Evolutionary conservation across 495 filamentous ascomycete genomes (phyloP), one percentile per base, ranked within the genome.

Genomic region (Neurospora discreta): DNA sequence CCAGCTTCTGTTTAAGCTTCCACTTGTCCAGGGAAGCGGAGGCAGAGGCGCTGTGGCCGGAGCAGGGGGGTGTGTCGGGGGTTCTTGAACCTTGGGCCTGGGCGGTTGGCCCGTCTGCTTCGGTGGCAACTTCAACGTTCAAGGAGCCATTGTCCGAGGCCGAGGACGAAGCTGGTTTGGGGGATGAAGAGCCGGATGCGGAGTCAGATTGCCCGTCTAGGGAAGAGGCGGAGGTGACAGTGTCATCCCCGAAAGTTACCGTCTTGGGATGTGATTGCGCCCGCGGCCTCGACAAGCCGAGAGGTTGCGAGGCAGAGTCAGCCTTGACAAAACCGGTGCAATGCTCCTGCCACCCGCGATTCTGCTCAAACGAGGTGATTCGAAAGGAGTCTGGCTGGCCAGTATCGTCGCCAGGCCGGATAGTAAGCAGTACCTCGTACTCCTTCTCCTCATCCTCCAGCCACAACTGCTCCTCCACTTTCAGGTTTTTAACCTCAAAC

Each of bases 311-410:
- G 26, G 1, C 79, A 74, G 11, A 79, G 15, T 69, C 69, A 4
- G 58, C 83, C 73, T 81, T 84, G 16, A 79, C 73, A 9, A 84
- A 69, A 0, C 85, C 85, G 0, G 72, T 42, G 30, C 74, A 74
- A n/a, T 77, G 72, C 68, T 84, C 77, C 70, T 77, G 73, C 65
- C 76, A 79, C 52, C 80, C 84, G 5, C 74, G 40, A 23, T 68
- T 70, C 0, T 75, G 77, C 41, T 78, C 78, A 60, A 77, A 75
- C 0, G 83, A 82, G 4, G 75, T 73, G 65, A 87, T 85, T 1
- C 74, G 74, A 72, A 87, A 87, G 0, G 79, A 52, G 73, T 71
- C 41, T 6, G 42, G 68, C 6, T 71, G 60, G 4, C 26, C 67
- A 1, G 6, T 38, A 13, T 36, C 16, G 2, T 68, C 23, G 10